These are phyloP conservation scores for Mycosphaerelloides madeirae DNA, from an alignment of 2,329 filamentous ascomycete species.

Conservation along the genomic window DNA sequence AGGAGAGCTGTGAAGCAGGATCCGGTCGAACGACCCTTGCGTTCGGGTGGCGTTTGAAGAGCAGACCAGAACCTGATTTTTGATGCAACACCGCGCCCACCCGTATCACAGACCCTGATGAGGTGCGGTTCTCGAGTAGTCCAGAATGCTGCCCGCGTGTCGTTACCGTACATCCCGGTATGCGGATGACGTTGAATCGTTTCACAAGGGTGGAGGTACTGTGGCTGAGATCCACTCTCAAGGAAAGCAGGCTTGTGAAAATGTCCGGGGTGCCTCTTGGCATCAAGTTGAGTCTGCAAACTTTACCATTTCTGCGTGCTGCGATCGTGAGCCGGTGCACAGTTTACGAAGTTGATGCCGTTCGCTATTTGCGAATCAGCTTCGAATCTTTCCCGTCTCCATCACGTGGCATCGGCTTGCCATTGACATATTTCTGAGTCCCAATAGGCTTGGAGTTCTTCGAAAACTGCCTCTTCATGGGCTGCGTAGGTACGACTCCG, in stretches of 20 bases:
- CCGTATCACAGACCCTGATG: too few relatives aligned
- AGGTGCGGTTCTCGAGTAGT: too few relatives aligned
- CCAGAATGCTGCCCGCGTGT: neutral
- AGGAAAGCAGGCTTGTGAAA: neutral
- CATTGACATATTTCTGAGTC: constrained; percentile 23
- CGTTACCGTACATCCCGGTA: neutral
- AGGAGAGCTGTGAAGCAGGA: too few relatives aligned
- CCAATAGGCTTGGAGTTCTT: constrained; percentile 24
- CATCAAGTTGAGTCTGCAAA: neutral
- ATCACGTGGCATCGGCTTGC: neutral
- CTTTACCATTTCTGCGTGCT: neutral
- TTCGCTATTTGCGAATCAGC: too few relatives aligned
- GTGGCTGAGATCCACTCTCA: neutral
- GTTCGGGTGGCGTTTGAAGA: too few relatives aligned
- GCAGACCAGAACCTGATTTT: too few relatives aligned
- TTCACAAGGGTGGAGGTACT: neutral
- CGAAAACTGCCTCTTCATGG: constrained; percentile 14
- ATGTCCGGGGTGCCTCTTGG: neutral
- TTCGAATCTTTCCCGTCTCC: neutral
- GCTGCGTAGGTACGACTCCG: constrained; percentile 6
- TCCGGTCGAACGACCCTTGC: too few relatives aligned
- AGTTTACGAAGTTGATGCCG: too few relatives aligned
- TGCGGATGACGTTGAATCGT: neutral
- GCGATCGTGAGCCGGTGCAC: too few relatives aligned
- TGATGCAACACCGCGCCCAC: too few relatives aligned